These are phyloP conservation scores for Trichoderma orchidacearum DNA, from an alignment of 495 filamentous ascomycete genomes.

Conservation along the genomic window DNA sequence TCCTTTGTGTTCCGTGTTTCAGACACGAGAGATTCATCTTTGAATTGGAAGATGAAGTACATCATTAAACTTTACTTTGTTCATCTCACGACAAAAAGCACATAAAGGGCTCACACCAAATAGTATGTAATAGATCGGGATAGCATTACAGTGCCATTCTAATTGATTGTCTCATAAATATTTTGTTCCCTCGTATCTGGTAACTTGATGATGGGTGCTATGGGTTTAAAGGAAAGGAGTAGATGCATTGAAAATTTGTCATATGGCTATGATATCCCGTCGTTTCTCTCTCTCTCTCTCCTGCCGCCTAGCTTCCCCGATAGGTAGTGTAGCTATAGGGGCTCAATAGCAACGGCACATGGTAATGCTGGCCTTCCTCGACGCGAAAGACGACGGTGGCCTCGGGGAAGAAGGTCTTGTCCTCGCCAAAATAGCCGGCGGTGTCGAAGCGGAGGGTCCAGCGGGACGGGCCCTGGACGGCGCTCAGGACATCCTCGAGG, in stretches of 20 bases:
- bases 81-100: neutral
- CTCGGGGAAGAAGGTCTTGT: conserved; percentile 79
- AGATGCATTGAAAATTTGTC: no score
- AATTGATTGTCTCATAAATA: no score
- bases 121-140: no score
- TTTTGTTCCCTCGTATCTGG: no score
- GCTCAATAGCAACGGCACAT: conserved; percentile 80
- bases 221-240: no score
- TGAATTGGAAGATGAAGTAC: neutral
- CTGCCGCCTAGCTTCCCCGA: conserved; percentile 46
- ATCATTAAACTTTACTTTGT: neutral
- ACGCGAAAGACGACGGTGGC: conserved; percentile 81
- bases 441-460: conserved; percentile 74
- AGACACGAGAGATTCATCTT: neutral
- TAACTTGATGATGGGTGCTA: no score
- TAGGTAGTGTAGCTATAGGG: conserved; percentile 94
- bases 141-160: no score
- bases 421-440: conserved; percentile 59
- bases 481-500: conserved; percentile 31
- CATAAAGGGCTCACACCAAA: neutral
- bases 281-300: neutral
- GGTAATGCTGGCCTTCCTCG: conserved; percentile 63
- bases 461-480: conserved; percentile 17
- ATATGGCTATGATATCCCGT: neutral
- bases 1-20: no score